Evolutionary conservation across 768 basidiomycete species (phyloP), one percentile per base, ranked within the genome.

Genomic region (Tulasnella calospora): DNA sequence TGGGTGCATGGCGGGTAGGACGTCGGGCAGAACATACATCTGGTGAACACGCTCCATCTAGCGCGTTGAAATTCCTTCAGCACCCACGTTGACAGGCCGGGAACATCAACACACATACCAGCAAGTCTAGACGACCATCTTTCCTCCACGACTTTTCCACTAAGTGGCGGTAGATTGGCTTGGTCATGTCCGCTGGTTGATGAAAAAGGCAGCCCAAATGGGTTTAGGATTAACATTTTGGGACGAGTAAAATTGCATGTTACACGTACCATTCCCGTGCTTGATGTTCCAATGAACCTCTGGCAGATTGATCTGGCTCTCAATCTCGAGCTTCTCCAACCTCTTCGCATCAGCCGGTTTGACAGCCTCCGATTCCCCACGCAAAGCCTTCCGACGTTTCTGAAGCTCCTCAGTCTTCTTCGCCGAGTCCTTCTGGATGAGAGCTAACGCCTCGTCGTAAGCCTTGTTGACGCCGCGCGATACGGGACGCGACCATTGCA

Each of bases 1-100:
- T 0, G 95, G 94, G 73, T 88, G 89, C 10, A 97, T 82, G 47
- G 86, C 86, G 0, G 93, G 90, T 23, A 98, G 83, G 15, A 96
- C 85, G 82, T 99, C 97, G 0, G 97, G 96, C 2, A 98, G 87
- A 78, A 99, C 91, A 73, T 91, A 85, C 94, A 98, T 95, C 85
- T 96, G 94, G 81, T 94, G 88, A 69, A 99, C 82, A 82, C 96
- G 92, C 83, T 98, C 94, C 95, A 98, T 98, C 92, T 96, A 82
- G 15, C 47, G 57, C 23, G 6, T 38, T 41, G 21, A 1, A n/a
- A 46, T 30, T 30, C 21, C 7, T 15, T 57, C 9, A 41, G 9
- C 4, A 17, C 21, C 17, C 46, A 38, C 5, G 36, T 12, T 21
- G 17, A 40, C 51, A 23, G 44, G 79, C 36, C 23, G 7, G 21